These are phyloP conservation scores for Lolium multiflorum DNA, from an alignment of 176 grass and related monocot genomes.

Conservation along the genomic window DNA sequence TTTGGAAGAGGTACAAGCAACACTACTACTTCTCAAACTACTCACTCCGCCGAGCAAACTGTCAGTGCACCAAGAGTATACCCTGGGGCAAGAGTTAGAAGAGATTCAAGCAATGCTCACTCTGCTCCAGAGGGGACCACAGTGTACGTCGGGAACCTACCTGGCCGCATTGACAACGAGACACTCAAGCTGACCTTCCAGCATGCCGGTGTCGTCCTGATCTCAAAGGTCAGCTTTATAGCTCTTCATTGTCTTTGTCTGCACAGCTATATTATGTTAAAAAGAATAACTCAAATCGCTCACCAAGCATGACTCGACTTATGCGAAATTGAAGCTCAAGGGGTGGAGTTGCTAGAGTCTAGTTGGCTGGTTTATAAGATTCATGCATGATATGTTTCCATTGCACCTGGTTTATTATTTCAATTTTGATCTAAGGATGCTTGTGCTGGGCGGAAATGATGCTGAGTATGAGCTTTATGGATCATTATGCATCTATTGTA, in stretches of 20 bases:
- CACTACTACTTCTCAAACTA: neutral
- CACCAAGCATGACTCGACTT: slow-evolving; percentile 11
- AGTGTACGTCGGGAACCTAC: neutral
- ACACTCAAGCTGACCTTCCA: slow-evolving; percentile 25
- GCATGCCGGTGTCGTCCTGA: neutral
- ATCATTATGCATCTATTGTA: neutral
- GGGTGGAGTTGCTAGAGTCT: neutral
- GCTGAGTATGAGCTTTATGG: neutral
- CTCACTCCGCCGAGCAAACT: neutral
- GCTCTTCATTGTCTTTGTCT: neutral
- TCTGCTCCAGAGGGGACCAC: slow-evolving; percentile 9
- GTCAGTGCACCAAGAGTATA: slow-evolving; percentile 1
- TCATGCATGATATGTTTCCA: neutral
- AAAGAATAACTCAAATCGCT: neutral
- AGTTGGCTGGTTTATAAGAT: neutral
- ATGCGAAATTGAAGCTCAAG: neutral
- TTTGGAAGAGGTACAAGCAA: neutral
- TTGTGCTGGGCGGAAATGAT: neutral
- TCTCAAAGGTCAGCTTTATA: neutral
- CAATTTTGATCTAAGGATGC: neutral
- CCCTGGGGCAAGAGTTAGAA: neutral
- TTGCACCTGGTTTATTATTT: neutral
- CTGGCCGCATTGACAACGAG: neutral
- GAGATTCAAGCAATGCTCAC: neutral
- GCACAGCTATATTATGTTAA: neutral